Evolutionary conservation across 1,284 basidiomycete species (phyloP).

Genomic region (Boletellus deceptivus): DNA sequence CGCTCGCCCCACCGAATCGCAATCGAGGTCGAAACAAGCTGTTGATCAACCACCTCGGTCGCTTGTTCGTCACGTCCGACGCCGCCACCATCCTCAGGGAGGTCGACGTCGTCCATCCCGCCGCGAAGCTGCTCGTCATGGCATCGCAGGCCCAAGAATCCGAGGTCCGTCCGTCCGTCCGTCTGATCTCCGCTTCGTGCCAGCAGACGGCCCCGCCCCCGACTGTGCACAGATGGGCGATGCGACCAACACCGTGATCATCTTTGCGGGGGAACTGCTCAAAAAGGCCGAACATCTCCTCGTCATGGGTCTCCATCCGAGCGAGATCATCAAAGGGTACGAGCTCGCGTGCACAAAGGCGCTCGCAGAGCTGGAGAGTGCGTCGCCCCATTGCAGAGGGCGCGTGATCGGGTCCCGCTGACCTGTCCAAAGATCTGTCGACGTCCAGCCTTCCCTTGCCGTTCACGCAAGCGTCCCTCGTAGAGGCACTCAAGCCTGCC

Average conservation of each 20-base stretch:
- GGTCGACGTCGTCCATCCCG: slow-evolving; percentile 97
- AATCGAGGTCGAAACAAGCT: slow-evolving; percentile 87
- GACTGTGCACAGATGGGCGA: slow-evolving; percentile 79
- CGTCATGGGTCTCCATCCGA: slow-evolving; percentile 96
- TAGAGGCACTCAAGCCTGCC: slow-evolving; percentile 82
- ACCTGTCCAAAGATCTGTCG: slow-evolving; percentile 52
- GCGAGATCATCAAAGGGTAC: slow-evolving; percentile 92
- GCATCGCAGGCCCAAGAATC: slow-evolving; percentile 95
- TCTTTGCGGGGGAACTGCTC: slow-evolving; percentile 93
- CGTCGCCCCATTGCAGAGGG: slow-evolving; percentile 34
- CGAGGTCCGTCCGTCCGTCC: slow-evolving; percentile 60
- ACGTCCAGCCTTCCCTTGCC: slow-evolving; percentile 72
- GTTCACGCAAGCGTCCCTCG: slow-evolving; percentile 74
- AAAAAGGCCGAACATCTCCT: slow-evolving; percentile 93
- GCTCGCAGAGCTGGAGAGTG: slow-evolving; percentile 87
- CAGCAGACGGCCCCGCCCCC: not conserved
- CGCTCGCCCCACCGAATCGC: slow-evolving; percentile 4
- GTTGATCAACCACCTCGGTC: slow-evolving; percentile 93
- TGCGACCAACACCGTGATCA: slow-evolving; percentile 93
- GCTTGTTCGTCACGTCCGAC: slow-evolving; percentile 97
- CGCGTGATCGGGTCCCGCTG: slow-evolving; percentile 5
- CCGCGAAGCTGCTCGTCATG: slow-evolving; percentile 97
- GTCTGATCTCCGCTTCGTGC: not conserved
- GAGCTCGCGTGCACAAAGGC: slow-evolving; percentile 91
- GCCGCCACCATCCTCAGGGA: slow-evolving; percentile 98